Conservation (phyloP, 495 filamentous ascomycete species). For the Penicillium dipodomyicola region DNA sequence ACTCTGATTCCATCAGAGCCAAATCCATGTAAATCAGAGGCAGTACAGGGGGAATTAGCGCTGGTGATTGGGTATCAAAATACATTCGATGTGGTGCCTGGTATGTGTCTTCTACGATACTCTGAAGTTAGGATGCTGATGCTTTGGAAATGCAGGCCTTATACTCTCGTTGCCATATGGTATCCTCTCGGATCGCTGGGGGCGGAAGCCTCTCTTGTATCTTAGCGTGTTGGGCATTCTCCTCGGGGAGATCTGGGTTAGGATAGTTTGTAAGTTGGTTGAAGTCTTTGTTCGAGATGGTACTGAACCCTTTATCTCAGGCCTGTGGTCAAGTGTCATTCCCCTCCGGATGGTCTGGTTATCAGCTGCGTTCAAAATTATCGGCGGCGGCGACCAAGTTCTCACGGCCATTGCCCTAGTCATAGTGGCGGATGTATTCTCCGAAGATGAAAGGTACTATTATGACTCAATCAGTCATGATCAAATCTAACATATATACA, state of each 20-base stretch:
- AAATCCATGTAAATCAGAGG: conserved; percentile 39
- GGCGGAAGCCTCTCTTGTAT: conserved; percentile 43
- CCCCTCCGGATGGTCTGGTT: conserved; percentile 38
- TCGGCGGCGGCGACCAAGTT: conserved; percentile 34
- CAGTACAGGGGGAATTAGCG: conserved; percentile 45
- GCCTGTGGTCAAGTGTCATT: conserved; percentile 24
- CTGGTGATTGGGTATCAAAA: conserved; percentile 43
- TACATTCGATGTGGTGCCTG: conserved; percentile 37
- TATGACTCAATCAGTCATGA: background rate
- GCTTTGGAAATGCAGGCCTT: conserved; percentile 24
- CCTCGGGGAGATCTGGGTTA: conserved; percentile 23
- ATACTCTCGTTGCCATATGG: conserved; percentile 35
- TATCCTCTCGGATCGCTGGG: conserved; percentile 41
- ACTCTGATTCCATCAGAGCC: background rate
- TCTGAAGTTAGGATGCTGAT: background rate
- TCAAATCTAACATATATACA: conserved; percentile 12
- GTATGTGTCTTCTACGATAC: conserved; percentile 14
- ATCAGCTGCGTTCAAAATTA: conserved; percentile 24
- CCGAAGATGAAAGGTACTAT: conserved; percentile 34
- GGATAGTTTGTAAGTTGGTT: conserved; percentile 6
- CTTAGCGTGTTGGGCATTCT: conserved; percentile 34
- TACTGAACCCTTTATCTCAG: conserved; percentile 11
- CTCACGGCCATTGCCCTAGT: conserved; percentile 23
- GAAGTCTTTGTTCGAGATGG: background rate
- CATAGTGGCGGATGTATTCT: conserved; percentile 35